Evolutionary conservation across 106 monocot genomes (phyloP), one percentile per base, ranked within the genome.

Genomic region (Gastrodia elata): DNA sequence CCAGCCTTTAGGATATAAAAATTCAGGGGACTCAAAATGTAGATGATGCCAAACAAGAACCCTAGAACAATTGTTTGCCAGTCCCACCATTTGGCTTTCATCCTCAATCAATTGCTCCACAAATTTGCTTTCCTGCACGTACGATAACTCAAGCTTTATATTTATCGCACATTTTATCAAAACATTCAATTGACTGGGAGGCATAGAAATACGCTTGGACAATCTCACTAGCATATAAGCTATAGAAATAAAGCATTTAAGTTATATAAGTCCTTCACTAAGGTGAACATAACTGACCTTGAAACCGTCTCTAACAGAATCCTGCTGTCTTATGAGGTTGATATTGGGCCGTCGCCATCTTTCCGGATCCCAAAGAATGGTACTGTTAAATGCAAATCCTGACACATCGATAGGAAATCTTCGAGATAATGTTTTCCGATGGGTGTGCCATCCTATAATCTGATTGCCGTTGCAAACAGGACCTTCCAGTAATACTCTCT

Each of bases 301-400:
- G 58, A 75, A 77, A 58, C 77, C 85, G 20, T 79, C 82, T 64
- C 74, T 84, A 16, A 56, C 72, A 25, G 28, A 72, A 68, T 77
- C 79, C 22, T 69, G 81, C 46, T 82, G 78, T 72, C 87, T 81
- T 25, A 85, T 83, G 35, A 76, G 74, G 16, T 85, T 83, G 41
- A 56, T 48, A 68, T 78, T 81, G 39, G 79, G 84, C 27, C 88
- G 88, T 35, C 64, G 78, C 85, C 87, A 91, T 73, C 84, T 82
- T 79, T 77, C 80, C 14, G 77, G 70, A 68, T 91, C 91, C 91
- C 91, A 91, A 20, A 91, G 87, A 39, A 91, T 79, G 38, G 88
- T 83, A 46, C 91, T 88, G 74, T 91, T 88, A 71, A 91, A 91
- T 65, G 91, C 91, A 73, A 91, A 85, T 48, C 88, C 88, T n/a